Evolutionary conservation across 2,329 filamentous ascomycete genomes (phyloP).

Genomic region (Aspergillus aculeatus): DNA sequence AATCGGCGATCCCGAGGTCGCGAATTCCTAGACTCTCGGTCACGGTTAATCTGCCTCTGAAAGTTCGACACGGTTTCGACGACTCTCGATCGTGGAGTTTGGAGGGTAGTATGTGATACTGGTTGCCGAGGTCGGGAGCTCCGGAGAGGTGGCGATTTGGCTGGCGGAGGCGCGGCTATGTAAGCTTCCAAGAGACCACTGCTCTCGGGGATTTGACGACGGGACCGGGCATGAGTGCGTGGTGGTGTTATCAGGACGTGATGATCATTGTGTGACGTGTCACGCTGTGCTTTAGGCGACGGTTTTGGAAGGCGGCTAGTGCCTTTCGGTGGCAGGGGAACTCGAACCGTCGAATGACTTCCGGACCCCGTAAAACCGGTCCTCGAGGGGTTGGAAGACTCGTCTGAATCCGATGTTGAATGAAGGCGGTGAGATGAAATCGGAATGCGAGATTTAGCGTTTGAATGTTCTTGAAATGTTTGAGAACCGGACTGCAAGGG

Average conservation of each 20-base stretch:
- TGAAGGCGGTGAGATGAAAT: conserved; percentile 42
- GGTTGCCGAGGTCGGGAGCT: conserved; percentile 80
- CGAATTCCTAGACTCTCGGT: conserved; percentile 32
- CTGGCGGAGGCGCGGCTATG: conserved; percentile 67
- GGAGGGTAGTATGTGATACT: conserved; percentile 71
- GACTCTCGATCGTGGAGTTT: conserved; percentile 66
- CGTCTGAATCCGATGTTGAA: conserved; percentile 42
- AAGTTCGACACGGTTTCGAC: conserved; percentile 55
- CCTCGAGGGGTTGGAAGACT: conserved; percentile 37
- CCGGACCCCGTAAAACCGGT: conserved; percentile 34
- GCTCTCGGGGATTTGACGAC: conserved; percentile 45
- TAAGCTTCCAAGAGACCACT: conserved; percentile 68
- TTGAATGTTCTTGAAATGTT: conserved; percentile 28
- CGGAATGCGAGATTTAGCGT: conserved; percentile 48
- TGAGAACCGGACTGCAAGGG: conserved; percentile 31
- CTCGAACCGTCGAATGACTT: conserved; percentile 27
- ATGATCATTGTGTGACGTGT: conserved; percentile 26
- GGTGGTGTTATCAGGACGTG: conserved; percentile 30
- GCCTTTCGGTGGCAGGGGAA: conserved; percentile 40
- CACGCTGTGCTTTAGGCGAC: conserved; percentile 31
- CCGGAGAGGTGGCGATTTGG: conserved; percentile 73
- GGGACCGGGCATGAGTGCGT: conserved; percentile 34
- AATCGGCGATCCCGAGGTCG: conserved; percentile 45
- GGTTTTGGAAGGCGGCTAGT: conserved; percentile 44
- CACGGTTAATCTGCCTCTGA: conserved; percentile 37